A percentile compares a stretch with the other conserved stretches of the same genome.
Evolutionary conservation across 805 yeast genomes (phyloP).

Genomic region (Saccharomycopsis sp.): DNA sequence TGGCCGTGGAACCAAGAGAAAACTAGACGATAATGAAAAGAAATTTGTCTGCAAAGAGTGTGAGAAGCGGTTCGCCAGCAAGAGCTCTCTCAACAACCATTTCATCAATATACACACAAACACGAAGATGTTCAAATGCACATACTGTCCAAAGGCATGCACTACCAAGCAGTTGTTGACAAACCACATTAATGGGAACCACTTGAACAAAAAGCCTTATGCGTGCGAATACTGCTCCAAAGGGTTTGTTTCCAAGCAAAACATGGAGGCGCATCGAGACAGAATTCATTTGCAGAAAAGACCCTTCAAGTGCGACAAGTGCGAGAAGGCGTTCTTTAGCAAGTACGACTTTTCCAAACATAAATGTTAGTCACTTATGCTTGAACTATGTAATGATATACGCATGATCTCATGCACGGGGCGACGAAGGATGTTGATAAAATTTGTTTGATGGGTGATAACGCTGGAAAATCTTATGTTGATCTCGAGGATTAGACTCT

Average conservation of each 20-base stretch:
- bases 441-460: too few relatives aligned
- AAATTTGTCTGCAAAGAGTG: slow-evolving; percentile 14
- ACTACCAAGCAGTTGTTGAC: slow-evolving; percentile 20
- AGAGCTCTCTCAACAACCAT: slow-evolving; percentile 17
- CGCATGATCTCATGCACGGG: too few relatives aligned
- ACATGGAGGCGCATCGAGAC: slow-evolving; percentile 21
- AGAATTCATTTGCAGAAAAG: slow-evolving; percentile 19
- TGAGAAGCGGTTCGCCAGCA: slow-evolving; percentile 15
- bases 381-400: too few relatives aligned
- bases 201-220: slow-evolving; percentile 19
- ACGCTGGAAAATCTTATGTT: too few relatives aligned
- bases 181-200: slow-evolving; percentile 20
- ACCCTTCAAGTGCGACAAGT: slow-evolving; percentile 17
- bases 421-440: too few relatives aligned
- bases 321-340: slow-evolving; percentile 17
- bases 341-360: slow-evolving; percentile 20
- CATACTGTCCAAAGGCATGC: slow-evolving; percentile 18
- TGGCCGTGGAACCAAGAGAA: background rate
- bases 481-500: too few relatives aligned
- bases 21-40: slow-evolving; percentile 4
- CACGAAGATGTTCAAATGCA: slow-evolving; percentile 12
- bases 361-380: slow-evolving; percentile 13
- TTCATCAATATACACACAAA: slow-evolving; percentile 12
- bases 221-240: slow-evolving; percentile 16
- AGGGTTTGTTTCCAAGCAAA: slow-evolving; percentile 21